Conservation (phyloP, 2,329 filamentous ascomycete species). For the Penicillium capsulatum region DNA sequence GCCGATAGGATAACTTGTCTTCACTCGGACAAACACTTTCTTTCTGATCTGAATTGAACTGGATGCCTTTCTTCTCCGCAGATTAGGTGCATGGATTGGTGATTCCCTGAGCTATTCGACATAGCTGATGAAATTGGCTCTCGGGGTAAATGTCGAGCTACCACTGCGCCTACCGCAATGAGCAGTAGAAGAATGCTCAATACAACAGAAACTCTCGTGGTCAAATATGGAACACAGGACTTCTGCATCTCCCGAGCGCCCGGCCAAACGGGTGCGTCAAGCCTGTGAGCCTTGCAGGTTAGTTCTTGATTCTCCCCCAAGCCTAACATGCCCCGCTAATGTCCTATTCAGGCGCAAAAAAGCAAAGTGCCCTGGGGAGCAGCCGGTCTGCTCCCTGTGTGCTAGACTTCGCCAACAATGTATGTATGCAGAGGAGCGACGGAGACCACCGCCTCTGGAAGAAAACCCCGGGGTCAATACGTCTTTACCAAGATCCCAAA, state of each 20-base stretch:
- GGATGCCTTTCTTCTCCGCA: too few relatives aligned
- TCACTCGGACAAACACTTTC: neutral
- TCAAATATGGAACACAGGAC: constrained; percentile 14
- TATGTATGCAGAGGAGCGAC: constrained; percentile 40
- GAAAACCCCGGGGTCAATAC: constrained; percentile 10
- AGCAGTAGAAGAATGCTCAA: neutral
- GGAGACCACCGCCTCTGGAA: constrained; percentile 18
- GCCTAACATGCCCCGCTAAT: constrained; percentile 9
- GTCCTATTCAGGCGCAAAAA: constrained; percentile 46
- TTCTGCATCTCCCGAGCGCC: constrained; percentile 21
- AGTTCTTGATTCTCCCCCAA: constrained; percentile 1
- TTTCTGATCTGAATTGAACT: too few relatives aligned
- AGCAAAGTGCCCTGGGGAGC: constrained; percentile 50
- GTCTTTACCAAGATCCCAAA: constrained; percentile 13
- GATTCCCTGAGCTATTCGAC: neutral
- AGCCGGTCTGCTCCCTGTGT: constrained; percentile 49
- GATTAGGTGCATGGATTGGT: too few relatives aligned
- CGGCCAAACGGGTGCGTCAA: constrained; percentile 37
- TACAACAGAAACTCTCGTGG: neutral
- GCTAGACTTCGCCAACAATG: constrained; percentile 48
- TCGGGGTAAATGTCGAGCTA: neutral
- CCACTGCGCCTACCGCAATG: too few relatives aligned
- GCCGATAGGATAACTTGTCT: neutral
- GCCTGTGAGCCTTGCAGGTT: constrained; percentile 44
- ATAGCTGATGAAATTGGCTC: neutral